Conservation (phyloP, 805 yeast species). For the Yarrowia phangngaensis region DNA sequence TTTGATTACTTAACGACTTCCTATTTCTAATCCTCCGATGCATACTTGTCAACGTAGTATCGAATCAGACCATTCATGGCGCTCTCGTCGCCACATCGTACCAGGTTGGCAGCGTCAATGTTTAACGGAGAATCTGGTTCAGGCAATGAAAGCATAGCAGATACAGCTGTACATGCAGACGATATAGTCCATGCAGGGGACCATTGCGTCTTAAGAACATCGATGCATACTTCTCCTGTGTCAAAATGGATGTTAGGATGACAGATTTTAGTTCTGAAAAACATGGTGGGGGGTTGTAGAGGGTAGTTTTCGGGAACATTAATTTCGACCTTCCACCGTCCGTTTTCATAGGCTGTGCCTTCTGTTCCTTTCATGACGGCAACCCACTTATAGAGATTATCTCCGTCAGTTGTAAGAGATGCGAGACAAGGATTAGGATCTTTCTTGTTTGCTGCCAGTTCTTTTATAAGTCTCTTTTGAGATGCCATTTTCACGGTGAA, state of each 20-base stretch:
- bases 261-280: slow-evolving; percentile 40
- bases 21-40: slow-evolving; percentile 6
- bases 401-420: slow-evolving; percentile 34
- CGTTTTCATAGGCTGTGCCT: slow-evolving; percentile 44
- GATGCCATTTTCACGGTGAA: slow-evolving; percentile 27
- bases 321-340: slow-evolving; percentile 49
- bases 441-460: slow-evolving; percentile 32
- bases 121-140: slow-evolving; percentile 43
- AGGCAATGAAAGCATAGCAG: slow-evolving; percentile 40
- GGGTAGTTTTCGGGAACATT: slow-evolving; percentile 46
- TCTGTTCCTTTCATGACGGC: slow-evolving; percentile 41
- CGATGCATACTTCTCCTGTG: slow-evolving; percentile 43
- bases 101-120: slow-evolving; percentile 42
- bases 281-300: slow-evolving; percentile 47
- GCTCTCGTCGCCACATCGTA: slow-evolving; percentile 35
- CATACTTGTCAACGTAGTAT: slow-evolving; percentile 18
- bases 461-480: slow-evolving; percentile 36
- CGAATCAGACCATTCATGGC: slow-evolving; percentile 24
- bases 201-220: slow-evolving; percentile 41
- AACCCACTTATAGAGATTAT: slow-evolving; percentile 34
- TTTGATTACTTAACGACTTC: slow-evolving; percentile 25
- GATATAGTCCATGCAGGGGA: slow-evolving; percentile 44
- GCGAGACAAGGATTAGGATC: slow-evolving; percentile 37
- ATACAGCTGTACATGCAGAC: slow-evolving; percentile 40
- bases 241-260: slow-evolving; percentile 43